A percentile compares a stretch with the other conserved stretches of the same genome.
These are phyloP conservation scores for Kandelia obovata DNA, from an alignment of 345 rosid genomes.

Conservation along the genomic window DNA sequence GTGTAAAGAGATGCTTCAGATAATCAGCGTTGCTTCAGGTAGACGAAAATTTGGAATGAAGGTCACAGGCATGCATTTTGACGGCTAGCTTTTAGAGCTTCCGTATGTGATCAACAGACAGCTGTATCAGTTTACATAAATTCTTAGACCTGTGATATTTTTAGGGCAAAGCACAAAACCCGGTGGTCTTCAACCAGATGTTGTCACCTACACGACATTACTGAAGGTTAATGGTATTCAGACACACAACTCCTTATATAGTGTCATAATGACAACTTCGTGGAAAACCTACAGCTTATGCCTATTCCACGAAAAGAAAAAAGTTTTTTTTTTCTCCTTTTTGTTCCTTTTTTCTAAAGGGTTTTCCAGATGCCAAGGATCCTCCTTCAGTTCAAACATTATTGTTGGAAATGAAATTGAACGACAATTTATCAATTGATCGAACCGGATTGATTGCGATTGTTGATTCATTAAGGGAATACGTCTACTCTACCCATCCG, in stretches of 20 bases:
- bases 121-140: slow-evolving; percentile 18
- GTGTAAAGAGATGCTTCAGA: no score
- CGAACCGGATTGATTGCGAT: slow-evolving; percentile 58
- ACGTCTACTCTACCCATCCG: background rate
- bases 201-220: slow-evolving; percentile 59
- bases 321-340: background rate
- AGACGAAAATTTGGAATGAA: slow-evolving; percentile 43
- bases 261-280: slow-evolving; percentile 4
- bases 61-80: slow-evolving; percentile 53
- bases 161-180: slow-evolving; percentile 49
- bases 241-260: background rate
- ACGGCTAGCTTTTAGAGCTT: slow-evolving; percentile 51
- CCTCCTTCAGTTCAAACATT: slow-evolving; percentile 42
- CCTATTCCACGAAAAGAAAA: background rate
- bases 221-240: slow-evolving; percentile 43
- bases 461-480: slow-evolving; percentile 47
- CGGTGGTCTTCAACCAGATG: slow-evolving; percentile 46
- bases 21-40: no score
- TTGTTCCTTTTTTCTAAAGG: slow-evolving; percentile 33
- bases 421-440: slow-evolving; percentile 45
- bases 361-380: slow-evolving; percentile 54
- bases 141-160: slow-evolving; percentile 1
- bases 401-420: slow-evolving; percentile 52
- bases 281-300: background rate
- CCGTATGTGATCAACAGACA: slow-evolving; percentile 31